Base-by-base conservation (phyloP, 768 basidiomycete genomes). In the Tricholoma hemisulphureum region DNA sequence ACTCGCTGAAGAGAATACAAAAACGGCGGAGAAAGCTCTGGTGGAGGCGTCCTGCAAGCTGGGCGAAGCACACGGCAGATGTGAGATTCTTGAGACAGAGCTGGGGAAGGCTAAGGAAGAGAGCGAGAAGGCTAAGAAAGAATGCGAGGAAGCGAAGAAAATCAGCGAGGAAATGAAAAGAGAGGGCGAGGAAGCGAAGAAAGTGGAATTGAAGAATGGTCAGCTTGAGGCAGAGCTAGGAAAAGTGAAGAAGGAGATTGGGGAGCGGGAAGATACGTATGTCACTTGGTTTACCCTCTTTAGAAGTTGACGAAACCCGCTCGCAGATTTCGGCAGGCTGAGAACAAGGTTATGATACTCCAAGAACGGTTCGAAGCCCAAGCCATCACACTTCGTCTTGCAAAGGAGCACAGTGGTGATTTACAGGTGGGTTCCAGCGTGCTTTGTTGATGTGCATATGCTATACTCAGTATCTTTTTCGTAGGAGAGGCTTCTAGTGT, bases 351-450 rank as follows among this genome's bases (percentile, higher is more conserved):
- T 7, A 48, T 55, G 29, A 60, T 31, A 34, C 71, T 85, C 14
- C 81, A 87, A 63, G 84, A 88, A 54, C 78, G 84, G 23, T 82
- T 81, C 53, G 85, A 88, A 11, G 79, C 83, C 14, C 85, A 86
- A 60, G 67, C 76, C 1, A 70, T 81, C 6, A 81, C 83, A 1
- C 68, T 85, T 48, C 75, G 78, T 23, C 67, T 85, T 21, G 77
- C 81, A 6, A 84, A 83, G 62, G 85, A 87, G 58, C 73, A 80
- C 5, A 67, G 77, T 18, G 82, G 77, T 2, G 83, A 86, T 63
- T 60, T 82, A 11, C 84, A 76, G 66, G 76, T 76, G 24, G 32
- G 51, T 10, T 11, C 6, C 2, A 14, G n/a, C n/a, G n/a, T 34
- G 16, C n/a, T 2, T 29, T 7, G 3, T 28, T 29, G 14, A 7